Base-by-base conservation (phyloP, 768 basidiomycete species). In the Boletus reticulatus region DNA sequence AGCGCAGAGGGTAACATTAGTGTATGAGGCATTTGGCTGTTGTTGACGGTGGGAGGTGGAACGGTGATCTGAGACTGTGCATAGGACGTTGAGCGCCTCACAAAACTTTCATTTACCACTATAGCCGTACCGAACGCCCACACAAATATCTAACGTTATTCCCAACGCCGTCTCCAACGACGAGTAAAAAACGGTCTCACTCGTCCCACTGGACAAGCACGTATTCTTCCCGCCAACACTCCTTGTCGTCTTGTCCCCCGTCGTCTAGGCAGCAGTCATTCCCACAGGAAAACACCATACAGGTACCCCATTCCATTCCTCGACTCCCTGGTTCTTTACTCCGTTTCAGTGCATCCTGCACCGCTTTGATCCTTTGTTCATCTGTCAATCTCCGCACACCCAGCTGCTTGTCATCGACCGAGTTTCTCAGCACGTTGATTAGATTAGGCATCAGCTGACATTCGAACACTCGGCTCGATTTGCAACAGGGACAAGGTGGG, bases 271-370 rank as follows among this genome's bases (percentile, higher is more conserved):
- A 84, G 67, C 94, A 97, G 68, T 96, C 92, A 44, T 79, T 79
- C 63, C 81, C 80, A 65, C 96, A 98, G 1, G 89, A 89, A 72
- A 94, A 96, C 11, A 98, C 78, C 75, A 96, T 76, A 53, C 88
- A 85, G 2, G 90, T 95, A 0, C 96, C 96, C 93, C 94, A 98
- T 55, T 95, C 93, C 92, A 98, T 94, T 0, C 87, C 88, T 41
- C 75, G 73, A 49, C 78, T 76, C 14, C 76, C 81, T 1, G 72
- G 67, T 11, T 72, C 74, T 32, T 72, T 73, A 32, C 63, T 72
- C 13, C 75, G 77, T 62, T 83, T 82, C 57, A 92, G 67, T 22
- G 74, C 75, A 38, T 74, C 70, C 64, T 84, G 79, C 10, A 93
- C 75, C 45, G 80, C 81, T 60, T 80, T 80, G 59, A 82, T 78